Conservation (phyloP, 345 rosid genomes). For the Gossypium bickii region DNA sequence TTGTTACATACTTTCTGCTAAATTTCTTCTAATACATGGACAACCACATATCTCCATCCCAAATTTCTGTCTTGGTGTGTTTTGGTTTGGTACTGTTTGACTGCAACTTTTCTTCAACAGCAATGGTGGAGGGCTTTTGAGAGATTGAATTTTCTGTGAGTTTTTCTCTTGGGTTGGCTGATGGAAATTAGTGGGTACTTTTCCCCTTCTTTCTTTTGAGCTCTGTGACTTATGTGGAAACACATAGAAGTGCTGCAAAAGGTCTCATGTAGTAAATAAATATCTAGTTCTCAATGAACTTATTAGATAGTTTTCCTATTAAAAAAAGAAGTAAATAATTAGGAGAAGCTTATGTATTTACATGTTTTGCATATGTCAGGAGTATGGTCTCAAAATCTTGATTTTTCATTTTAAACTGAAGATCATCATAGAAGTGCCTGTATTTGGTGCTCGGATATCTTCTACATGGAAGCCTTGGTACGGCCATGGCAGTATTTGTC, state of each 20-base stretch:
- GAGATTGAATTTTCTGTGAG: slow-evolving; percentile 7
- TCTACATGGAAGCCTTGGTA: not conserved
- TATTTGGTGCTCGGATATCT: not conserved
- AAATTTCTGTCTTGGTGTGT: not conserved
- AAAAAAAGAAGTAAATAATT: not conserved
- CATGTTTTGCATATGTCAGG: not conserved
- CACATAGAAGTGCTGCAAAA: not conserved
- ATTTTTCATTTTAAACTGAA: not conserved
- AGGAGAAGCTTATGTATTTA: not conserved
- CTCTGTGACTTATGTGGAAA: not conserved
- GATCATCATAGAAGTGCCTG: not conserved
- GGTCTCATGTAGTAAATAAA: not conserved
- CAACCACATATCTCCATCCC: not conserved
- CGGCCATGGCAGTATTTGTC: not conserved
- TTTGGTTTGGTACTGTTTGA: not conserved
- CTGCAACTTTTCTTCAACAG: slow-evolving; percentile 1
- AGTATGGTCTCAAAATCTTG: not conserved
- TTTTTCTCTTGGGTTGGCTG: slow-evolving; percentile 11
- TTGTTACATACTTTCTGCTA: slow-evolving; percentile 5
- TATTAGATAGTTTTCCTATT: not conserved
- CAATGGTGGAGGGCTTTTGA: slow-evolving; percentile 12
- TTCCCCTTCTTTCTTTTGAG: not conserved
- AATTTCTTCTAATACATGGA: not conserved
- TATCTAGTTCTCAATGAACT: not conserved
- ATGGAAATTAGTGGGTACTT: slow-evolving; percentile 13